Evolutionary conservation across 371 early-diverging fungal genomes (phyloP).

Genomic region (Mortierella sp.): DNA sequence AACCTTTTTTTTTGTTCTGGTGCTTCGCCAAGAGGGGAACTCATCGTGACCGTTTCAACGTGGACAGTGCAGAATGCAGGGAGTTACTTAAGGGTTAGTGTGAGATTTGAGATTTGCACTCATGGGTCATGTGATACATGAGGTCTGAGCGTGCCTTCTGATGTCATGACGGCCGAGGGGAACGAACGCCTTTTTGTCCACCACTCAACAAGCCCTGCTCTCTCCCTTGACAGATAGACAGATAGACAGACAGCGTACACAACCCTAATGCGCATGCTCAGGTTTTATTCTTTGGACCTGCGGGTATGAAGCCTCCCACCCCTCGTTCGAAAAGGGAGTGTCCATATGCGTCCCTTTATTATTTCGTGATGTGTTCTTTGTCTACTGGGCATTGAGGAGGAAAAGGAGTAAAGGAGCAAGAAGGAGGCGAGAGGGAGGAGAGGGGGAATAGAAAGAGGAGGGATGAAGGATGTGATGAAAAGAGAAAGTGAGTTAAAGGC

Average conservation of each 20-base stretch:
- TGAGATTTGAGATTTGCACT: no score
- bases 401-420: no score
- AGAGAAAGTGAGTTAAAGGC: no score
- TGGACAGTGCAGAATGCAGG: background rate
- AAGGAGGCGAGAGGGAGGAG: background rate
- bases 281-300: background rate
- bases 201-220: no score
- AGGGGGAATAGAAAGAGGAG: background rate
- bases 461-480: background rate
- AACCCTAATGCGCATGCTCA: background rate
- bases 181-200: no score
- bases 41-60: constrained; percentile 2
- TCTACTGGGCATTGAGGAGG: no score
- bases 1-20: no score
- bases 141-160: background rate
- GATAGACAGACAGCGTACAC: no score
- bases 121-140: background rate
- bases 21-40: constrained; percentile 2
- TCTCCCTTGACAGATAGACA: no score
- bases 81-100: background rate
- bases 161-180: background rate
- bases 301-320: constrained; percentile 1
- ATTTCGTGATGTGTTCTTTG: no score
- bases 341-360: background rate
- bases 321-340: background rate